Percentiles rank a stretch among this genome's conserved stretches.
Conservation (phyloP, 1,139 yeast species). For the Magnusiomyces starmeri region DNA sequence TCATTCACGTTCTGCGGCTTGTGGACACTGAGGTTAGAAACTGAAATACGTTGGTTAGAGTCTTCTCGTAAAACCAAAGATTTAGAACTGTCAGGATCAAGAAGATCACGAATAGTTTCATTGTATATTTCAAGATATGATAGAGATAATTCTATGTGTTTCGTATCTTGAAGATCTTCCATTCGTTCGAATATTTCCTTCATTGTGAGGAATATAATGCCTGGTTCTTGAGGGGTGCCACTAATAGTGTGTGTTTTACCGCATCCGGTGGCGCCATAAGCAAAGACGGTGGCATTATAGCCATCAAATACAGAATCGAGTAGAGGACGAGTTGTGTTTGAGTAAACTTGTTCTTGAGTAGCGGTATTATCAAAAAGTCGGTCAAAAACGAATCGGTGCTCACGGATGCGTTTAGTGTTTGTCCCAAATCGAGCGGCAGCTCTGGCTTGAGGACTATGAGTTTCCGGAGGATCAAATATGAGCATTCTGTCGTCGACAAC, state of each 20-base stretch:
- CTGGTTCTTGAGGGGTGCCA: constrained; percentile 70
- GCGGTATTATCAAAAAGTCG: constrained; percentile 59
- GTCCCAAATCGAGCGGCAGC: constrained; percentile 49
- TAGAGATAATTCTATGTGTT: constrained; percentile 52
- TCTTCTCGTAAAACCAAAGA: constrained; percentile 64
- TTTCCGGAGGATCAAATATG: constrained; percentile 80
- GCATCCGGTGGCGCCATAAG: constrained; percentile 97
- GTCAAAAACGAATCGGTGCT: constrained; percentile 80
- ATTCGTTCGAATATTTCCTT: constrained; percentile 62
- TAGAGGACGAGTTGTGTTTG: constrained; percentile 60
- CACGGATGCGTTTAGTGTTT: constrained; percentile 49
- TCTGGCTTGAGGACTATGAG: constrained; percentile 50
- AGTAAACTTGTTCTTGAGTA: constrained; percentile 61
- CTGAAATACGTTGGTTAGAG: constrained; percentile 56
- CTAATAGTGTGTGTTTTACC: constrained; percentile 93
- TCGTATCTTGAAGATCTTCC: constrained; percentile 47
- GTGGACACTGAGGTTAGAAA: constrained; percentile 65
- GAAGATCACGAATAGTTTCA: constrained; percentile 75
- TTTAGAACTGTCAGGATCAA: constrained; percentile 46
- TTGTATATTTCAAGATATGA: constrained; percentile 85
- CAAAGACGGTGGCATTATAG: constrained; percentile 84
- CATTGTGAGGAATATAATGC: constrained; percentile 74
- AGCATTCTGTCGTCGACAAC: constrained; percentile 87
- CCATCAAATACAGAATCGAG: constrained; percentile 76
- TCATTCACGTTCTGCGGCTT: constrained; percentile 57